Evolutionary conservation across 1,139 yeast genomes (phyloP).

Genomic region (Candida tunisiensis): DNA sequence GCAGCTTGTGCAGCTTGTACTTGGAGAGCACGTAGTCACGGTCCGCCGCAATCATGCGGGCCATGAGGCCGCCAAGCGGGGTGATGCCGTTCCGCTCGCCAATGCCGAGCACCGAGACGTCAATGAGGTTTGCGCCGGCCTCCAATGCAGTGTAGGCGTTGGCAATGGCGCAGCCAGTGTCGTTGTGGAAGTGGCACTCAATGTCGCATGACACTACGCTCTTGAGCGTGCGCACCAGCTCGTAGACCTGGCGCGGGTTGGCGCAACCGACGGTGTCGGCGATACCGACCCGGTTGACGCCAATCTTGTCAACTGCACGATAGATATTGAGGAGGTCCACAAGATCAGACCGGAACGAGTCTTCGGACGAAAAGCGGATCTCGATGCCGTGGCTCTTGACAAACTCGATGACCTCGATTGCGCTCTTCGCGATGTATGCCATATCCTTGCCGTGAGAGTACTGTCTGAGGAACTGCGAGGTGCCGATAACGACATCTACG

Average conservation of each 20-base stretch:
- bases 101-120: conserved; percentile 90
- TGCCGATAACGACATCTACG: conserved; percentile 96
- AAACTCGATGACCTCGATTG: conserved; percentile 92
- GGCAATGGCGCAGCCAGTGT: conserved; percentile 98
- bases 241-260: conserved; percentile 97
- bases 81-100: conserved; percentile 99
- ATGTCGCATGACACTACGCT: conserved; percentile 93
- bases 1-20: conserved; percentile 88
- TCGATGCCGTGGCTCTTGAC: conserved; percentile 96
- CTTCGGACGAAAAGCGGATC: conserved; percentile 93
- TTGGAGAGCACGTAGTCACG: conserved; percentile 91
- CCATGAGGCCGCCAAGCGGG: conserved; percentile 96
- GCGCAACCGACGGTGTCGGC: conserved; percentile 99
- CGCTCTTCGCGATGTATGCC: conserved; percentile 94
- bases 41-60: conserved; percentile 97
- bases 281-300: conserved; percentile 97
- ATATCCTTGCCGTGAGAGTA: conserved; percentile 97
- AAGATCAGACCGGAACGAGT: conserved; percentile 91
- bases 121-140: conserved; percentile 93
- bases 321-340: conserved; percentile 91
- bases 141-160: conserved; percentile 96
- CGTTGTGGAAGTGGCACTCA: conserved; percentile 98
- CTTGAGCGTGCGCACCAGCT: conserved; percentile 83
- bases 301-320: conserved; percentile 93
- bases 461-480: conserved; percentile 88